These are phyloP conservation scores for Musa balbisiana DNA, from an alignment of 202 grass and related monocot genomes.

Conservation along the genomic window DNA sequence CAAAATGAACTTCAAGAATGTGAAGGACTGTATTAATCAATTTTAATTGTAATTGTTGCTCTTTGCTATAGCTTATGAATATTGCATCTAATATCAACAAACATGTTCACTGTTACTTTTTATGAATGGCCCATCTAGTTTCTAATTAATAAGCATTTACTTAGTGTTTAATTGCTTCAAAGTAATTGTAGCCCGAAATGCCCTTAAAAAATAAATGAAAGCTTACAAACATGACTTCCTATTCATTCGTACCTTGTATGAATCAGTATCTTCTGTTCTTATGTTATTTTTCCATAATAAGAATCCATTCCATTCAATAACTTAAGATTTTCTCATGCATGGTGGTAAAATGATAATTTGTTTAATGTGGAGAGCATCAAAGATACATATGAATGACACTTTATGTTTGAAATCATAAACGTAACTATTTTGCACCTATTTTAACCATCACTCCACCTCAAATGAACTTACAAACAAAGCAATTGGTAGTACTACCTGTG, in stretches of 20 bases:
- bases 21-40: background rate
- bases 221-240: background rate
- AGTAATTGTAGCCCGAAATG: too few relatives aligned
- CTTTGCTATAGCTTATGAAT: too few relatives aligned
- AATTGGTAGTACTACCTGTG: constrained; percentile 27
- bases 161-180: too few relatives aligned
- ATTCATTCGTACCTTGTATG: background rate
- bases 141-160: too few relatives aligned
- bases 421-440: background rate
- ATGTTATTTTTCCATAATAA: background rate
- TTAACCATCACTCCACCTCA: background rate
- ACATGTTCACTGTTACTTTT: too few relatives aligned
- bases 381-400: background rate
- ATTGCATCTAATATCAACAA: too few relatives aligned
- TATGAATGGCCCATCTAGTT: too few relatives aligned
- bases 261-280: background rate
- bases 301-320: too few relatives aligned
- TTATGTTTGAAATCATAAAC: background rate
- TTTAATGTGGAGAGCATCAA: background rate
- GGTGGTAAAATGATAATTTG: background rate
- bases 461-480: background rate
- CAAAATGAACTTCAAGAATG: too few relatives aligned
- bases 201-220: background rate
- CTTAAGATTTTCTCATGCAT: background rate
- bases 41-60: too few relatives aligned